These are phyloP conservation scores for Leptomonas pyrrhocoris DNA, from an alignment of 208 protist genomes.

Conservation along the genomic window DNA sequence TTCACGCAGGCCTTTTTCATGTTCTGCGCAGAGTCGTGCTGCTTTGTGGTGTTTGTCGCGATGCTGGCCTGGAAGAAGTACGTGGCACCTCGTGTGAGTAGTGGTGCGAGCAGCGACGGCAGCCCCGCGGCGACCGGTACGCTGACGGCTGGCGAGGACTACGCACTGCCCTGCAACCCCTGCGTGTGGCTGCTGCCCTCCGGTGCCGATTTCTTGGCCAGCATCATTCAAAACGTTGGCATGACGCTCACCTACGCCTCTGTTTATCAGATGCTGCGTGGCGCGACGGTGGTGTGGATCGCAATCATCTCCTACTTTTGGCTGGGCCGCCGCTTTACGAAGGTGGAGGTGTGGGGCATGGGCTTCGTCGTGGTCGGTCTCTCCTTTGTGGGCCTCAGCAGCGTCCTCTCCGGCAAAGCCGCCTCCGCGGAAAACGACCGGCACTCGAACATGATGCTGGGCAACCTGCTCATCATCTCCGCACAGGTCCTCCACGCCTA, in stretches of 20 bases:
- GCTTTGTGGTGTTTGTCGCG: constrained; percentile 55
- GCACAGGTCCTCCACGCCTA: constrained; percentile 89
- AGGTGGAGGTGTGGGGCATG: constrained; percentile 76
- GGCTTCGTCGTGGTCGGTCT: constrained; percentile 58
- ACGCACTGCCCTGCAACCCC: constrained; percentile 55
- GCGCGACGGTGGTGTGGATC: constrained; percentile 89
- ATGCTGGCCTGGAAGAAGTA: constrained; percentile 37
- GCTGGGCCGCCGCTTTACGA: constrained; percentile 63
- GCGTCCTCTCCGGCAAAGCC: constrained; percentile 21
- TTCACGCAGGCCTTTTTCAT: constrained; percentile 87
- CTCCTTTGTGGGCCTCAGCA: constrained; percentile 71
- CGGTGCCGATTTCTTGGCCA: constrained; percentile 83
- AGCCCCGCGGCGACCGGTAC: not conserved
- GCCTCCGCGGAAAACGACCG: not conserved
- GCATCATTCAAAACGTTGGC: constrained; percentile 87
- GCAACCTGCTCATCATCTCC: constrained; percentile 79
- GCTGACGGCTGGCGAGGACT: constrained; percentile 40
- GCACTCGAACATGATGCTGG: constrained; percentile 51
- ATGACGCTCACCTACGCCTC: constrained; percentile 88
- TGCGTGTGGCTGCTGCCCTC: constrained; percentile 66
- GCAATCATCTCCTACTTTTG: constrained; percentile 85
- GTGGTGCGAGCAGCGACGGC: not conserved
- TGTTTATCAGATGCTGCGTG: constrained; percentile 94
- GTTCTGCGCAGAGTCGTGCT: constrained; percentile 78
- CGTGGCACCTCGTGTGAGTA: constrained; percentile 15